phyloP scores from a whole-genome alignment of 768 basidiomycete species.

The Mycena vitilis region DNA sequence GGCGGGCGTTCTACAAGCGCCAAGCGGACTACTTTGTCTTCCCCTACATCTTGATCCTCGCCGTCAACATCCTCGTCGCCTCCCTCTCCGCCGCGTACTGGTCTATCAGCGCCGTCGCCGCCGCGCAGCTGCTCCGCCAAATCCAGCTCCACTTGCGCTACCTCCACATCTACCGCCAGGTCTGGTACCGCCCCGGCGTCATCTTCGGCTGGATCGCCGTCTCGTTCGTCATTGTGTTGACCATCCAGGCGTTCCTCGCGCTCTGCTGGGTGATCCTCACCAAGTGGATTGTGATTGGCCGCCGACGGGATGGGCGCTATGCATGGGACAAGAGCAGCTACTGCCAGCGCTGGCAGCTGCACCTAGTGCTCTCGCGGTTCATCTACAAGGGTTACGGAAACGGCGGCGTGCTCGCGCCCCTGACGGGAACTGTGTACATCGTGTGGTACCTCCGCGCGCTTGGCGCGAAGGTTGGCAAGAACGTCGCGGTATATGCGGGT shows the following conservation, averaged over 20 bases:
- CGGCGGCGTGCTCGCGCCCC: constrained; percentile 52
- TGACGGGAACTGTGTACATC: constrained; percentile 56
- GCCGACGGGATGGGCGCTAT: constrained; percentile 51
- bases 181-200: constrained; percentile 54
- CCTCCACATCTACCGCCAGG: constrained; percentile 47
- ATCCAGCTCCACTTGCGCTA: constrained; percentile 44
- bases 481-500: constrained; percentile 54
- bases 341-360: constrained; percentile 64
- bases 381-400: constrained; percentile 56
- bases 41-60: constrained; percentile 51
- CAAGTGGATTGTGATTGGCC: constrained; percentile 59
- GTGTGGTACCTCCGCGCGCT: constrained; percentile 59
- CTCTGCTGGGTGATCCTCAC: constrained; percentile 55
- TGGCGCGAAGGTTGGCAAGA: constrained; percentile 57
- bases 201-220: constrained; percentile 54
- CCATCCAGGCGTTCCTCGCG: constrained; percentile 50
- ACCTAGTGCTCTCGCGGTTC: constrained; percentile 51
- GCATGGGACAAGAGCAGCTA: constrained; percentile 62
- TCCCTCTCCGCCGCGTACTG: constrained; percentile 53
- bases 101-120: constrained; percentile 53
- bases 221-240: constrained; percentile 53
- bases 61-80: constrained; percentile 52
- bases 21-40: constrained; percentile 54
- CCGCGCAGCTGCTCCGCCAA: constrained; percentile 52
- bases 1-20: constrained; percentile 54